Evolutionary conservation across 78 protist species (phyloP).

Genomic region (Neovahlkampfia damariscottae): DNA sequence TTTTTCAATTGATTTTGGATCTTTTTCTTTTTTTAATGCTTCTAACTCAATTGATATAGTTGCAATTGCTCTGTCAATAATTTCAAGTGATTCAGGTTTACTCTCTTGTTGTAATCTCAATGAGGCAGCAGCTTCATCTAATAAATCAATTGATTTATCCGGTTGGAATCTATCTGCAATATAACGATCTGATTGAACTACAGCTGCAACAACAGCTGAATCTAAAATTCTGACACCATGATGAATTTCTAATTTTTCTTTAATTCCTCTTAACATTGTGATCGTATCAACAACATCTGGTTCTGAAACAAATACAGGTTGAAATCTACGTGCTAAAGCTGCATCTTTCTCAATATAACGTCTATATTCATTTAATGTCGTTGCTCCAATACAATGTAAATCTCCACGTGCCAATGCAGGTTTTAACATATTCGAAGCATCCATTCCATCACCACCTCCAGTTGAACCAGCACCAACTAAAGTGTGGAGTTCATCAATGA

Average conservation of each 20-base stretch:
- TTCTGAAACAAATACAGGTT: slow-evolving; percentile 36
- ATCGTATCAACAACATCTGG: slow-evolving; percentile 48
- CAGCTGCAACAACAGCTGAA: slow-evolving; percentile 42
- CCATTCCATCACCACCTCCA: slow-evolving; percentile 32
- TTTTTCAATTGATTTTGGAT: neutral
- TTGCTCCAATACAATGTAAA: slow-evolving; percentile 52
- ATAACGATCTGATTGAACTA: slow-evolving; percentile 35
- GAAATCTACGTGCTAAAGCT: slow-evolving; percentile 66
- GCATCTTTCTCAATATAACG: slow-evolving; percentile 53
- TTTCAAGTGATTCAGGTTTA: slow-evolving; percentile 20
- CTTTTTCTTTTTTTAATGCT: slow-evolving; percentile 33
- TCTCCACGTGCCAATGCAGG: slow-evolving; percentile 62
- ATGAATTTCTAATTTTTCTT: slow-evolving; percentile 31
- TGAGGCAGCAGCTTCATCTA: slow-evolving; percentile 23
- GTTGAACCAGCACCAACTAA: slow-evolving; percentile 48
- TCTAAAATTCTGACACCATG: slow-evolving; percentile 26
- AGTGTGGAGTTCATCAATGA: slow-evolving; percentile 62
- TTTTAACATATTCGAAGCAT: slow-evolving; percentile 53
- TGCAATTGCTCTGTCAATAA: slow-evolving; percentile 26
- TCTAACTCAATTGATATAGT: slow-evolving; percentile 37
- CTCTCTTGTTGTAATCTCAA: slow-evolving; percentile 28
- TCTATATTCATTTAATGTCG: slow-evolving; percentile 55
- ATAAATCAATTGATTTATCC: slow-evolving; percentile 38
- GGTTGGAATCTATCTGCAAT: slow-evolving; percentile 43
- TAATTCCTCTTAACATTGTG: slow-evolving; percentile 45